Percentiles rank a stretch among this genome's conserved stretches.
Evolutionary conservation across 2,329 filamentous ascomycete species (phyloP).

Genomic region (Colletotrichum coccodes): DNA sequence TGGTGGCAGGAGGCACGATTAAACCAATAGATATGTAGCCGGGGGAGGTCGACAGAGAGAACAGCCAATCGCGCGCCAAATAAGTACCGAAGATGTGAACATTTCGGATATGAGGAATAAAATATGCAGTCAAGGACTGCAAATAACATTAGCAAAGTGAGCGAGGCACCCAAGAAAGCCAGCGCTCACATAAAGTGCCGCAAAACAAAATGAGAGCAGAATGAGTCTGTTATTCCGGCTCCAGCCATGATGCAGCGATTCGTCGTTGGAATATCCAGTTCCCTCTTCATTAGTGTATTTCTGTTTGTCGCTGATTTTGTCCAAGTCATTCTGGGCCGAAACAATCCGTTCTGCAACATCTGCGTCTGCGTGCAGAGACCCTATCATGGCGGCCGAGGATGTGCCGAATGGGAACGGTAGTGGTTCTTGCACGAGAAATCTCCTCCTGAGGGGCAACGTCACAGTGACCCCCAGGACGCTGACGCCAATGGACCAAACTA

Average conservation of each 20-base stretch:
- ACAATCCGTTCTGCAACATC: not conserved
- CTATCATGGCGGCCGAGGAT: conserved; percentile 2
- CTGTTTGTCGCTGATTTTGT: not conserved
- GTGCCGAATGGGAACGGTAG: conserved; percentile 2
- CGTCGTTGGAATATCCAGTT: not conserved
- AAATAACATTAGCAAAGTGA: not conserved
- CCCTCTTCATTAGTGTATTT: not conserved
- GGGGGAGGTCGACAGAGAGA: not conserved
- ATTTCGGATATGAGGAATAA: not conserved
- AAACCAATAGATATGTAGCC: conserved; percentile 1
- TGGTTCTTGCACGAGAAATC: not conserved
- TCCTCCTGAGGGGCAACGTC: not conserved
- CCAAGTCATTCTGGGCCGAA: not conserved
- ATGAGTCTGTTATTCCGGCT: not conserved
- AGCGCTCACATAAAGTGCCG: conserved; percentile 8
- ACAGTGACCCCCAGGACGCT: not conserved
- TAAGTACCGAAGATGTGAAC: conserved; percentile 2
- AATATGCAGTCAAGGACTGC: not conserved
- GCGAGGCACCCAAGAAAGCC: not conserved
- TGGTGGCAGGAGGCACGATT: not conserved
- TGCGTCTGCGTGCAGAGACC: not conserved
- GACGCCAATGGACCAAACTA: conserved; percentile 4
- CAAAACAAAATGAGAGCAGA: not conserved
- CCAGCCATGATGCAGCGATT: not conserved
- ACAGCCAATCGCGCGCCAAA: not conserved